Percentiles rank a stretch among this genome's conserved stretches.
phyloP scores from a whole-genome alignment of 208 protist genomes.

The Acanthamoeba healyi region DNA sequence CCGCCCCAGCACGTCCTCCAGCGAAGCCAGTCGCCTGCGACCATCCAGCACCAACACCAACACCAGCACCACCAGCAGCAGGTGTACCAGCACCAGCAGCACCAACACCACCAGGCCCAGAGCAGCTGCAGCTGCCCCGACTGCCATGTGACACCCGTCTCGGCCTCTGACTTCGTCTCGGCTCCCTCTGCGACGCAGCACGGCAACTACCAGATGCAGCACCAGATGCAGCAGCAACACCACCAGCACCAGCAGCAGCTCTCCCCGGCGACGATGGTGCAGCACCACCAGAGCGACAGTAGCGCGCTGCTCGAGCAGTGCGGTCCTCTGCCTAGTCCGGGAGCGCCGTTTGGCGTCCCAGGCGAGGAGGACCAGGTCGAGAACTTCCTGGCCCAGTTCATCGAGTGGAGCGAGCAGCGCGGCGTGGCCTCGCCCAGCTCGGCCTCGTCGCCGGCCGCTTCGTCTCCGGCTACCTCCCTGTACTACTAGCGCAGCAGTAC shows the following conservation, averaged over 20 bases:
- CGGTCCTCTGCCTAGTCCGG: no score
- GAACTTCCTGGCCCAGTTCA: background rate
- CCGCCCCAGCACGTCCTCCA: background rate
- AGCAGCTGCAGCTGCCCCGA: slow-evolving; percentile 5
- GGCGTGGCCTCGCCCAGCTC: background rate
- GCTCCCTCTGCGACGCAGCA: background rate
- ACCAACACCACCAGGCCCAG: background rate
- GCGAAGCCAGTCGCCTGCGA: background rate
- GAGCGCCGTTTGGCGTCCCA: background rate
- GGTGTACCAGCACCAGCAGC: background rate
- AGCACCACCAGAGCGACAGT: no score
- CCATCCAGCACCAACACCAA: background rate
- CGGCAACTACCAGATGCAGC: no score
- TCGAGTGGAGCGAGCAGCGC: slow-evolving; percentile 52
- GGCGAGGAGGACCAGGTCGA: slow-evolving; percentile 21
- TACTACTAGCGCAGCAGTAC: background rate
- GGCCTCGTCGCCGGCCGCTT: background rate
- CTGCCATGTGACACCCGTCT: background rate
- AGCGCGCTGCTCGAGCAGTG: no score
- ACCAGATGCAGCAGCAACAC: no score
- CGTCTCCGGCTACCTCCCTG: slow-evolving; percentile 16
- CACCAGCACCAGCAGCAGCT: no score
- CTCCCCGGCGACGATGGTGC: background rate
- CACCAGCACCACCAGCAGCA: background rate
- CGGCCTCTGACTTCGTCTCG: background rate